These are phyloP conservation scores for Chytriomyces sp. DNA, from an alignment of 192 early-diverging fungal genomes.

Conservation along the genomic window DNA sequence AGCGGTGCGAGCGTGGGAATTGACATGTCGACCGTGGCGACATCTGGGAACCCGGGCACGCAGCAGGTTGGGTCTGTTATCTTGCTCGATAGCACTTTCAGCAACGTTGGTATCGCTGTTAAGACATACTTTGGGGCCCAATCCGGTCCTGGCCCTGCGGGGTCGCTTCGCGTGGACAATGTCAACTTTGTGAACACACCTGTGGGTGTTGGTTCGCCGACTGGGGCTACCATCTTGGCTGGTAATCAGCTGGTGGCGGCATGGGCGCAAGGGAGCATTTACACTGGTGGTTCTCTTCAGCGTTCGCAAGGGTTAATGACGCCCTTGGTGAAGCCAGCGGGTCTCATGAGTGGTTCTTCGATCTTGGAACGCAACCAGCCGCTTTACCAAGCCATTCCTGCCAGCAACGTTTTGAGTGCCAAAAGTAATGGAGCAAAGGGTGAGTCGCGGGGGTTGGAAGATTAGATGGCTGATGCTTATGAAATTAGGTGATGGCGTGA, in stretches of 20 bases:
- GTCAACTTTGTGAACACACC: conserved; percentile 20
- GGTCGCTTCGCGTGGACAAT: no score
- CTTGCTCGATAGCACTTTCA: conserved; percentile 33
- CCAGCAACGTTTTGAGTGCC: conserved; percentile 29
- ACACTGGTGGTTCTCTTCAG: conserved; percentile 1
- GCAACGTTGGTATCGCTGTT: conserved; percentile 31
- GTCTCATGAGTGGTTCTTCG: no score
- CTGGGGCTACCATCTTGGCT: conserved; percentile 29
- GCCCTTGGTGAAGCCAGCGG: no score
- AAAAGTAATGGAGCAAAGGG: conserved; percentile 43
- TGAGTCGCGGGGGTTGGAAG: conserved; percentile 43
- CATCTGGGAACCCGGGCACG: no score
- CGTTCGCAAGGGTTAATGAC: no score
- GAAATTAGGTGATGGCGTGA: conserved; percentile 21
- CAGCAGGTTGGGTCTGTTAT: conserved; percentile 37
- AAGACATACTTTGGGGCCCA: no score
- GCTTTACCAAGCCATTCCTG: no score
- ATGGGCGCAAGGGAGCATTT: conserved; percentile 26
- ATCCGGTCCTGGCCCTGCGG: no score
- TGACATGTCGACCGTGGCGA: conserved; percentile 37
- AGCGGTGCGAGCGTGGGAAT: conserved; percentile 37
- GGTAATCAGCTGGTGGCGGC: no score
- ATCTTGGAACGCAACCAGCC: no score
- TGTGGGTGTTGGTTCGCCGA: conserved; percentile 14
- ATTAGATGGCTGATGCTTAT: conserved; percentile 30